Conservation (phyloP, 179 eudicot genomes). For the Silene noctiflora region DNA sequence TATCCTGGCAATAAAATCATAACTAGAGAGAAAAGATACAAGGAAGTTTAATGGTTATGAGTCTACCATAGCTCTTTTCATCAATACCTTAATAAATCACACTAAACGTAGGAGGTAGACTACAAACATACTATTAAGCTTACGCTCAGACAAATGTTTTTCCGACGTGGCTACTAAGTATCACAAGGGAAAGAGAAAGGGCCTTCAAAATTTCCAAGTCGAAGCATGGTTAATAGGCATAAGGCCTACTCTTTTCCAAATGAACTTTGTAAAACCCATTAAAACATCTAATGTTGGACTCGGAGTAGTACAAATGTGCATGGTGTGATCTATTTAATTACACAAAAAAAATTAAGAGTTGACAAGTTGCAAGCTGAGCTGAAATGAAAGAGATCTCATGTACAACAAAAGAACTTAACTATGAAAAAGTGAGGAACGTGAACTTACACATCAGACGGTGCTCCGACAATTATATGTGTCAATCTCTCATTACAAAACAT, state of each 20-base stretch:
- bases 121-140: conserved; percentile 7
- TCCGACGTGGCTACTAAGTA: neutral
- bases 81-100: neutral
- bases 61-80: neutral
- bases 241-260: neutral
- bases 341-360: neutral
- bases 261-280: conserved; percentile 4
- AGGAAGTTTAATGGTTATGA: neutral
- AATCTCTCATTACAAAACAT: conserved; percentile 73
- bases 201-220: conserved; percentile 1
- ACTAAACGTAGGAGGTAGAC: neutral
- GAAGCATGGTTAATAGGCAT: neutral
- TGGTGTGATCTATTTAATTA: neutral
- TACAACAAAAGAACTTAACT: neutral
- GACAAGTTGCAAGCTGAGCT: neutral
- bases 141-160: neutral
- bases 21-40: conserved; percentile 5
- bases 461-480: conserved; percentile 91
- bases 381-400: neutral
- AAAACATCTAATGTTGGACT: neutral
- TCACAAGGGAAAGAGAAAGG: neutral
- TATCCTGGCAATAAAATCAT: neutral
- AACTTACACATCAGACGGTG: conserved; percentile 80
- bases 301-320: neutral
- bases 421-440: neutral